phyloP scores from a whole-genome alignment of 257 asterid species.

The Gardenia jasminoides region DNA sequence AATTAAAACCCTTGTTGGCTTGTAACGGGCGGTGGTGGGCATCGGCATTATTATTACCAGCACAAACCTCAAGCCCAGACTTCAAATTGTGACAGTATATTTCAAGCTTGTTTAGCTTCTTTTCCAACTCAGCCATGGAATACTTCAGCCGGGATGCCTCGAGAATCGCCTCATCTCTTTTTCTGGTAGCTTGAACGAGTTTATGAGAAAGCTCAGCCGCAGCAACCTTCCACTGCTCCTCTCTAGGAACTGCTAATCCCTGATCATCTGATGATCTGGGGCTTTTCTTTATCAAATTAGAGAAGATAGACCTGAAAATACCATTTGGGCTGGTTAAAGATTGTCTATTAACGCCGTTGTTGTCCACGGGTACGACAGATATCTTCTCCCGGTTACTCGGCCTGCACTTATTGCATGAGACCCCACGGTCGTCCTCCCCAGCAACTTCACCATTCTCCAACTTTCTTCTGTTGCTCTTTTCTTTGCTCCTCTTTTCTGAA shows the following conservation, averaged over 20 bases:
- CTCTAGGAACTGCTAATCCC: conserved; percentile 39
- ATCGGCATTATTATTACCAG: conserved; percentile 3
- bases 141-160: conserved; percentile 80
- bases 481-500: conserved; percentile 27
- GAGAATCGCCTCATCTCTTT: conserved; percentile 75
- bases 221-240: conserved; percentile 78
- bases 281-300: conserved; percentile 61
- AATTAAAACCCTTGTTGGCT: conserved; percentile 29
- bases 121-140: conserved; percentile 90
- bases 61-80: conserved; percentile 66
- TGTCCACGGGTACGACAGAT: conserved; percentile 62
- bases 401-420: conserved; percentile 84
- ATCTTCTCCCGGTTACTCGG: conserved; percentile 70
- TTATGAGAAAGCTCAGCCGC: conserved; percentile 83
- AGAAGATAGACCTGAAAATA: conserved; percentile 58
- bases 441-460: conserved; percentile 28
- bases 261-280: conserved; percentile 46
- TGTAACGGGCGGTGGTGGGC: neutral
- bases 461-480: conserved; percentile 33
- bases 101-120: conserved; percentile 82
- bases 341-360: conserved; percentile 33
- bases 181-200: conserved; percentile 65
- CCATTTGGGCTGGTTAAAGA: conserved; percentile 74
- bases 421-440: conserved; percentile 37
- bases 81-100: conserved; percentile 76